Evolutionary conservation across 495 filamentous ascomycete genomes (phyloP).

Genomic region (Beverwykella pulmonaria): DNA sequence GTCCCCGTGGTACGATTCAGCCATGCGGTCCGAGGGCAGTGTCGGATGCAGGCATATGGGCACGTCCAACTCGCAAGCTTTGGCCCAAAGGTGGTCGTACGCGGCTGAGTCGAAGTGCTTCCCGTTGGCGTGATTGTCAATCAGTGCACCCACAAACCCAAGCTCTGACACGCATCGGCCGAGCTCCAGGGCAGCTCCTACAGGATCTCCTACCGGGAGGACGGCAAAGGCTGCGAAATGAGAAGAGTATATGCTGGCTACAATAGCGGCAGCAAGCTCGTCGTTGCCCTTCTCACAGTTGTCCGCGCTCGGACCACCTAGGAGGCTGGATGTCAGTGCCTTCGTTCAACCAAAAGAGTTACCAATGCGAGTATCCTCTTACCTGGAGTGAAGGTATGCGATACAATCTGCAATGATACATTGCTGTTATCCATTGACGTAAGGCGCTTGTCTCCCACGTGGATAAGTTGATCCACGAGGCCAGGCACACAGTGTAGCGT

Average conservation of each 20-base stretch:
- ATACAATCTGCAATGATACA: not conserved
- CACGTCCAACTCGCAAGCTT: slow-evolving; percentile 59
- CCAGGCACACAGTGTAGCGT: not conserved
- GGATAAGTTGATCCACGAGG: not conserved
- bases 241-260: not conserved
- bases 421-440: not conserved
- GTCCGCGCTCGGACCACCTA: not conserved
- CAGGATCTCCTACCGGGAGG: not conserved
- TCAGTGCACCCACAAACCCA: slow-evolving; percentile 61
- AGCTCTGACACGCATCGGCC: slow-evolving; percentile 56
- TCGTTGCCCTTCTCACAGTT: not conserved
- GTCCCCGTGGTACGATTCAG: slow-evolving; percentile 54
- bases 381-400: not conserved
- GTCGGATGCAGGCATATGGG: slow-evolving; percentile 65
- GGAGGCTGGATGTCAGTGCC: not conserved
- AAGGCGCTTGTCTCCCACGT: not conserved
- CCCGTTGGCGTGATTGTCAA: slow-evolving; percentile 57
- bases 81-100: slow-evolving; percentile 62
- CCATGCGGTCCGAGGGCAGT: slow-evolving; percentile 50
- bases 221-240: slow-evolving; percentile 1
- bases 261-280: slow-evolving; percentile 4
- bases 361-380: not conserved
- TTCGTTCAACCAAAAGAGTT: not conserved
- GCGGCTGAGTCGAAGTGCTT: slow-evolving; percentile 61
- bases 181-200: slow-evolving; percentile 58